A percentile compares a stretch with the other conserved stretches of the same genome.
Evolutionary conservation across 352 stramenopile genomes (phyloP).

Genomic region (Globisporangium camurandrum): DNA sequence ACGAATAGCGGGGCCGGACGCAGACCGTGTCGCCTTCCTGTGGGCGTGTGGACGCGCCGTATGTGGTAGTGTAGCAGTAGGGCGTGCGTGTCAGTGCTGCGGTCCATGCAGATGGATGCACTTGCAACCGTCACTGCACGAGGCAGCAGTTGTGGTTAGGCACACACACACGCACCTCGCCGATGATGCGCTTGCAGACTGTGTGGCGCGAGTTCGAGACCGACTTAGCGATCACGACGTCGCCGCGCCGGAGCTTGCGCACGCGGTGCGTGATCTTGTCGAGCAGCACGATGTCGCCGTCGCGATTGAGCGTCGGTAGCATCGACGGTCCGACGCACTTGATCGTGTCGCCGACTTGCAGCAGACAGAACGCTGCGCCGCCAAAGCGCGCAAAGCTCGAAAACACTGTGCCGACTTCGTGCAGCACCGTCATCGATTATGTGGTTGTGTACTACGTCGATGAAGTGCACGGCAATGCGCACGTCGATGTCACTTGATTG

Average conservation of each 20-base stretch:
- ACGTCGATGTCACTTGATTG: no score
- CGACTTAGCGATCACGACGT: conserved; percentile 87
- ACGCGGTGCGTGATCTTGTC: conserved; percentile 81
- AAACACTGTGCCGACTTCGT: conserved; percentile 38
- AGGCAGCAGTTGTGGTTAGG: background rate
- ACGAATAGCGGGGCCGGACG: conserved; percentile 60
- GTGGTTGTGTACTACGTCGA: background rate
- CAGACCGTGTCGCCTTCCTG: conserved; percentile 77
- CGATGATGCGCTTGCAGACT: conserved; percentile 88
- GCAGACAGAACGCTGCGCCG: conserved; percentile 58
- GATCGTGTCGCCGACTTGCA: conserved; percentile 69
- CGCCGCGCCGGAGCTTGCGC: conserved; percentile 53
- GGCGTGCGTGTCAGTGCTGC: background rate
- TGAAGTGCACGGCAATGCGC: no score
- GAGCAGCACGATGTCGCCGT: conserved; percentile 87
- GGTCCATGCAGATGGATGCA: background rate
- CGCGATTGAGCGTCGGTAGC: conserved; percentile 85
- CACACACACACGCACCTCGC: conserved; percentile 21
- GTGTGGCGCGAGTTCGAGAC: conserved; percentile 79
- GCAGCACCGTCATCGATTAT: conserved; percentile 15
- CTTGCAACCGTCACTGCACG: background rate
- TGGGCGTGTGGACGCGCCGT: background rate
- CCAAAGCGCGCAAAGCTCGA: conserved; percentile 75
- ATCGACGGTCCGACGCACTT: conserved; percentile 88
- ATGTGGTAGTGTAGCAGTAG: background rate